These are phyloP conservation scores for Chlorella sp. DNA, from an alignment of 139 green algal genomes.

Conservation along the genomic window DNA sequence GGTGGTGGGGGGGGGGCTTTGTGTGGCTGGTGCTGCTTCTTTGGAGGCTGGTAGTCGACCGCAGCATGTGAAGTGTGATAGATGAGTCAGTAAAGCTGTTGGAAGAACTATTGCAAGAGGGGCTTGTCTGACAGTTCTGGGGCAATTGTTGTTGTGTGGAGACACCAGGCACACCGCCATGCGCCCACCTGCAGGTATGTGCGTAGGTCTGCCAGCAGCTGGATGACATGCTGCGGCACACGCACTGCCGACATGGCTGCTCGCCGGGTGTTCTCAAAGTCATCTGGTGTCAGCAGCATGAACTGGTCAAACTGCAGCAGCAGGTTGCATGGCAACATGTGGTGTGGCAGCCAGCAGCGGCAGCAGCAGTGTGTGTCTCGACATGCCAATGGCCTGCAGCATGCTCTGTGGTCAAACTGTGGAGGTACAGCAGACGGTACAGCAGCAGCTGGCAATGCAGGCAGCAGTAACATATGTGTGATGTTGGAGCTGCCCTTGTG, in stretches of 20 bases:
- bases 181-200: constrained; percentile 40
- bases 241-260: constrained; percentile 41
- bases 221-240: constrained; percentile 62
- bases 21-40: too few relatives aligned
- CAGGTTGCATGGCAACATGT: not conserved
- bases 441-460: not conserved
- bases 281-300: constrained; percentile 15
- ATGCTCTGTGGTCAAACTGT: not conserved
- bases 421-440: not conserved
- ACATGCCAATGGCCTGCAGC: not conserved
- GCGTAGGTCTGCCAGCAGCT: constrained; percentile 66
- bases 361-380: not conserved
- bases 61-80: too few relatives aligned
- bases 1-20: too few relatives aligned
- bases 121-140: too few relatives aligned
- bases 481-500: too few relatives aligned
- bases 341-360: not conserved
- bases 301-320: not conserved
- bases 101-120: too few relatives aligned
- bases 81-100: too few relatives aligned
- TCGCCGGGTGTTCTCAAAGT: constrained; percentile 29
- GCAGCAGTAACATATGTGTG: not conserved
- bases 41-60: too few relatives aligned
- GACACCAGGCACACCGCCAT: too few relatives aligned
- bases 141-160: too few relatives aligned